Evolutionary conservation across 2,329 filamentous ascomycete species (phyloP), one percentile per base, ranked within the genome.

Genomic region (Pyrenophora graminea): DNA sequence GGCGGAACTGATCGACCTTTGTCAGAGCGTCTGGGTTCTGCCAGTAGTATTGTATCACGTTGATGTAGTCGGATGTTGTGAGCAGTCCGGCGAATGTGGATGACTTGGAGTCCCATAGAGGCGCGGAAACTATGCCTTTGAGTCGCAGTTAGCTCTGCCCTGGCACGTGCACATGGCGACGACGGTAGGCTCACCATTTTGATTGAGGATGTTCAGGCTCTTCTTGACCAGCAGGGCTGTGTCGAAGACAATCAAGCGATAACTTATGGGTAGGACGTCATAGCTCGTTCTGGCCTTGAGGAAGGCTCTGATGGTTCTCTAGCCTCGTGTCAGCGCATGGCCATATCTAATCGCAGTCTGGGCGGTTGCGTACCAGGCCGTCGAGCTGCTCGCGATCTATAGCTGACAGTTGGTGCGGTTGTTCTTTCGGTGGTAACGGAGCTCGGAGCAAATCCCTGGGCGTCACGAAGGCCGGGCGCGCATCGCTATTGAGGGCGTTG

Each of bases 21-120:
- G 87, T 85, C 55, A 97, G 83, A 51, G 92, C 89, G 61, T 96
- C 90, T 2, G 93, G 94, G 64, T 94, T 95, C 75, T 97, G 92
- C 81, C 91, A 97, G 79, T 99, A 97, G 76, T 99, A 99, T 73
- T 97, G 93, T 34, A 99, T 96, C 50, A 99, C 88, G 69, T 99
- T 99, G 77, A 99, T 95, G 74, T 94, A 99, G 76, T 99, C 94
- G 55, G 91, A 96, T 57, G 91, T 94, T 23, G 94, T 99, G 60
- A 99, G 82, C 41, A 99, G 84, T 33, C 94, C 94, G 34, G 93
- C 94, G 74, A 97, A 99, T 31, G 89, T 91, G 21, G 92, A 96
- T 3, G 87, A 90, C 60, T 89, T 88, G 21, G 93, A 97, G 74
- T 99, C 92, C 94, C 94, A 99, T 59, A 99, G 80, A 43, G 94